Base-by-base conservation (phyloP, 2,329 filamentous ascomycete species). In the Fusarium robinianum region DNA sequence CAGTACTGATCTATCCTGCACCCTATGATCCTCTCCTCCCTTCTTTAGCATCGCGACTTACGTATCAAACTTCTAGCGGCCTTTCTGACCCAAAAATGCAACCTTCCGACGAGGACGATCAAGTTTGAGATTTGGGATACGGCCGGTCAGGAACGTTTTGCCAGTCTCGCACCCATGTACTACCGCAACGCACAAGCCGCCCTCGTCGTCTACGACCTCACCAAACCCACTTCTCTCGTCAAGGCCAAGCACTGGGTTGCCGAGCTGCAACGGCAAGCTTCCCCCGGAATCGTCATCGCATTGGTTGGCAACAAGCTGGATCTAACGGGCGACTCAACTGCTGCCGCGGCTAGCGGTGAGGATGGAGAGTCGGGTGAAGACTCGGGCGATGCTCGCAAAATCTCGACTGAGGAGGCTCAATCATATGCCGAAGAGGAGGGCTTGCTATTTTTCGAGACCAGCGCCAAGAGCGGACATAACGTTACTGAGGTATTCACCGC, bases 181-280 rank as follows among this genome's bases (percentile, higher is more conserved):
- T 97, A 97, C 78, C 90, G 92, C 72, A 97, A 99, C 69, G 94
- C 94, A 37, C 92, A 97, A 75, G 90, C 91, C 54, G 94, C 94
- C 10, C 87, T 99, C 58, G 92, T 99, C 51, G 92, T 97, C 67
- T 99, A 97, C 81, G 92, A 99, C 68, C 85, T 99, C 62, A 99
- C 94, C 52, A 97, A 97, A 72, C 88, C 91, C 29, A 94, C 90
- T 35, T 96, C 90, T 33, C 84, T 99, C 60, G 84, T 90, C 71
- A 97, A 99, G 76, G 94, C 94, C 39, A 95, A 95, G 74, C 92
- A 97, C 78, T 99, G 92, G 92, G 91, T 99, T 42, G 92, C 92
- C 43, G 92, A 99, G 73, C 81, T 99, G 44, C 92, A 97, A 75
- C 84, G 92, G 64, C 94, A 99, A 73, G 94, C 94, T 2, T 94